A percentile compares a stretch with the other conserved stretches of the same genome.
phyloP scores from a whole-genome alignment of 1,284 basidiomycete genomes.

The Cutaneotrichosporon daszewskae region DNA sequence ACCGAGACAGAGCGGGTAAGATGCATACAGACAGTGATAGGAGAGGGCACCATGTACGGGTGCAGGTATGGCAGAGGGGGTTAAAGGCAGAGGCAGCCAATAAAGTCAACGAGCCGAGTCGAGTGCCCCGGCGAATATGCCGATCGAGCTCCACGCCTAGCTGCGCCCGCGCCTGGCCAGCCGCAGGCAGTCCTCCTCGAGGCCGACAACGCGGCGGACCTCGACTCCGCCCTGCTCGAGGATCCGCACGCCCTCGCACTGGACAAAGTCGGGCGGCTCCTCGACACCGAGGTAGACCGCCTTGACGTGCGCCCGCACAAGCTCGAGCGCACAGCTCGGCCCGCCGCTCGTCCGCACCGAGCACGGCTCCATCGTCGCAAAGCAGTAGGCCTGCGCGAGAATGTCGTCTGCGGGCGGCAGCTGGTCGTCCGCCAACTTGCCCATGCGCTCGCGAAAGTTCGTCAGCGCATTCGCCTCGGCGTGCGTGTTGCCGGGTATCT shows the following conservation, averaged over 20 bases:
- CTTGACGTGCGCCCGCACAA: slow-evolving; percentile 65
- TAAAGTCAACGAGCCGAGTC: too few relatives aligned
- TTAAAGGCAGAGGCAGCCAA: too few relatives aligned
- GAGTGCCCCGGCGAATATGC: too few relatives aligned
- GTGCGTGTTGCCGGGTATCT: slow-evolving; percentile 92
- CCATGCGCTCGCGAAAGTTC: slow-evolving; percentile 55
- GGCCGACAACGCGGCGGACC: slow-evolving; percentile 65
- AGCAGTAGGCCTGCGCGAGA: slow-evolving; percentile 50
- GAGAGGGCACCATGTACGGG: neutral
- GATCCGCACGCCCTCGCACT: slow-evolving; percentile 77
- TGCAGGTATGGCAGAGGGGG: neutral
- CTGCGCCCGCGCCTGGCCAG: slow-evolving; percentile 58
- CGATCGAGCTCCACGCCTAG: too few relatives aligned
- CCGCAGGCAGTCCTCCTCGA: slow-evolving; percentile 64
- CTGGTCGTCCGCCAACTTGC: neutral
- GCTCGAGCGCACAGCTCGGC: slow-evolving; percentile 75
- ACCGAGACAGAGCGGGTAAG: too few relatives aligned
- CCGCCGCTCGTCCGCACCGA: slow-evolving; percentile 83
- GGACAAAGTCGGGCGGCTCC: slow-evolving; percentile 93
- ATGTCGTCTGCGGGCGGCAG: slow-evolving; percentile 14
- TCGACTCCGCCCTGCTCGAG: slow-evolving; percentile 69
- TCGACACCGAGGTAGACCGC: slow-evolving; percentile 83
- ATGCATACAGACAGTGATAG: slow-evolving; percentile 1
- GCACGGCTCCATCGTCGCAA: slow-evolving; percentile 97
- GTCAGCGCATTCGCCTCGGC: slow-evolving; percentile 90